These are phyloP conservation scores for Trichomonas tenax DNA, from an alignment of 208 protist species.

Conservation along the genomic window DNA sequence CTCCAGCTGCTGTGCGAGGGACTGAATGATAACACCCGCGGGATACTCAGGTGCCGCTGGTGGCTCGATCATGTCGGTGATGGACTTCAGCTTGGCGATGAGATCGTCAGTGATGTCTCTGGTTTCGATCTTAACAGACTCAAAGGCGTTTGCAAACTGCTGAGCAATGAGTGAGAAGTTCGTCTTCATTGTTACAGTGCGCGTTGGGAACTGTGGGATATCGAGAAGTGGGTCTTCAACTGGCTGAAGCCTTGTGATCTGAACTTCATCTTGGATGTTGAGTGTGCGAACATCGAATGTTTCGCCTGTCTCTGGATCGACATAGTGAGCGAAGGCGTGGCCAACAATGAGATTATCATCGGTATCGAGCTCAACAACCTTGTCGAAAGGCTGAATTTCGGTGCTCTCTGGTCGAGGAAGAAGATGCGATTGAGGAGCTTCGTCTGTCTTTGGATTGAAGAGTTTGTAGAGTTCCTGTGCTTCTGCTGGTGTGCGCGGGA, in stretches of 20 bases:
- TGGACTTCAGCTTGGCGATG: not conserved
- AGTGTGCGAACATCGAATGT: not conserved
- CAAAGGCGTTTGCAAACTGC: not conserved
- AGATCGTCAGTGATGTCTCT: not conserved
- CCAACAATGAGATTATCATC: not conserved
- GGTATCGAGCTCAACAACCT: not conserved
- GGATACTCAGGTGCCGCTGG: not conserved
- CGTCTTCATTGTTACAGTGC: not conserved
- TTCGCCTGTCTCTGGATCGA: not conserved
- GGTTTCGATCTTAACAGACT: not conserved
- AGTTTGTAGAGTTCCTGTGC: not conserved
- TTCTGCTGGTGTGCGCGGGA: not conserved
- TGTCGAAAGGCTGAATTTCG: not conserved
- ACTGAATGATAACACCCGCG: not conserved
- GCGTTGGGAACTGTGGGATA: not conserved
- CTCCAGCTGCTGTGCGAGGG: not conserved
- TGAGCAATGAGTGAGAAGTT: not conserved
- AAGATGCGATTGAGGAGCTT: not conserved
- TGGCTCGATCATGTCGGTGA: not conserved
- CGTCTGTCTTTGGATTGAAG: not conserved
- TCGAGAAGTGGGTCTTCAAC: not conserved
- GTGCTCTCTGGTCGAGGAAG: not conserved
- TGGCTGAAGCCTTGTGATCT: not conserved
- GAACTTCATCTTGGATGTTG: not conserved
- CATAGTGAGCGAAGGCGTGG: not conserved